Percentiles rank a stretch among this genome's conserved stretches.
Evolutionary conservation across 495 filamentous ascomycete genomes (phyloP).

Genomic region (Hypoxylon intermedium): DNA sequence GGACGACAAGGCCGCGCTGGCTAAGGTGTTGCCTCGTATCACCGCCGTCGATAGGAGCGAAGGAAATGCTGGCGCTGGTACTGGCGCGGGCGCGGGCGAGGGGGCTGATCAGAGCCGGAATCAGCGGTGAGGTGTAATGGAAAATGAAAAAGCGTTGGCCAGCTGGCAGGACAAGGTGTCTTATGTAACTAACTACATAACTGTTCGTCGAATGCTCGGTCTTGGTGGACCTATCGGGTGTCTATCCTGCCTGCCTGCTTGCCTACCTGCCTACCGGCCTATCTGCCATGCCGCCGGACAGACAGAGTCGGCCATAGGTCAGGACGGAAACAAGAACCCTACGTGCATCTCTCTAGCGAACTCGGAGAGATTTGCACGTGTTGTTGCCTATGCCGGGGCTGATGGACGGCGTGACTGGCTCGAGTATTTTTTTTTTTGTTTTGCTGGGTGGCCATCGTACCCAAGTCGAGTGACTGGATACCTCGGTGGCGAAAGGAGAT

Average conservation of each 20-base stretch:
- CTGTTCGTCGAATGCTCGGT: not conserved
- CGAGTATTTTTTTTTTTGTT: too few species aligned
- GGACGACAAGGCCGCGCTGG: conserved; percentile 50
- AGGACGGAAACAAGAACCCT: not conserved
- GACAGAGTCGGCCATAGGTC: not conserved
- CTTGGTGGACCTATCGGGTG: conserved; percentile 25
- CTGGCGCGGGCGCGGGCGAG: not conserved
- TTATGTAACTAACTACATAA: too few species aligned
- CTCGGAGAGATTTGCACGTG: too few species aligned
- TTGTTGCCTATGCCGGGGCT: too few species aligned
- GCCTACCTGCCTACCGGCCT: too few species aligned
- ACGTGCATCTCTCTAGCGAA: too few species aligned
- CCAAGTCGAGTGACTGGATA: too few species aligned
- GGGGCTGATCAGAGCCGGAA: not conserved
- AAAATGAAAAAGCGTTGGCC: not conserved
- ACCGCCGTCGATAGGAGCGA: conserved; percentile 43
- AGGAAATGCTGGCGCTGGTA: not conserved
- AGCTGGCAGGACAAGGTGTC: not conserved
- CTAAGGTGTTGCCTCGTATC: conserved; percentile 49
- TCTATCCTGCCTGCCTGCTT: conserved; percentile 12
- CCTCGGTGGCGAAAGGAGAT: too few species aligned
- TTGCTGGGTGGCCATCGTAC: too few species aligned
- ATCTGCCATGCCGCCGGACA: not conserved
- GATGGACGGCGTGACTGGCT: too few species aligned
- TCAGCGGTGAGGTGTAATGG: conserved; percentile 19